phyloP scores from a whole-genome alignment of 164 flowering plant genomes.

The Stephania yunnanensis region DNA sequence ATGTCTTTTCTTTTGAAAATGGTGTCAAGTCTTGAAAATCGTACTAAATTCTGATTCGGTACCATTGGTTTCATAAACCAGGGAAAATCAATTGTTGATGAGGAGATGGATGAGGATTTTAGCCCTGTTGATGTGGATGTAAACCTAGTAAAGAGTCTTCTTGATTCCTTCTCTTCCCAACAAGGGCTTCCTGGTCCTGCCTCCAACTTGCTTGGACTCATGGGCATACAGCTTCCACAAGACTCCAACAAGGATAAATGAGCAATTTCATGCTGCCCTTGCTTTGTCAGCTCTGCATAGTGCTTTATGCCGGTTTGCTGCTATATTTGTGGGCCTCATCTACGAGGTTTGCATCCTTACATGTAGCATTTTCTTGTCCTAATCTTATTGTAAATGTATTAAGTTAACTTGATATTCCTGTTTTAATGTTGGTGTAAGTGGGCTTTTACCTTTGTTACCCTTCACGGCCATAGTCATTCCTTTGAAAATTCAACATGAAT shows the following conservation, averaged over 20 bases:
- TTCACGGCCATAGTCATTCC: background rate
- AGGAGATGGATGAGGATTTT: constrained; percentile 56
- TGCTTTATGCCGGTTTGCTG: background rate
- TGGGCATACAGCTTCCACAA: constrained; percentile 77
- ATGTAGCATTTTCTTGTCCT: background rate
- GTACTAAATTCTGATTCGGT: background rate
- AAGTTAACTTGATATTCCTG: background rate
- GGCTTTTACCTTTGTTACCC: background rate
- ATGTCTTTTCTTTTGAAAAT: background rate
- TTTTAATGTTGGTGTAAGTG: background rate
- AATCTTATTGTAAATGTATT: background rate
- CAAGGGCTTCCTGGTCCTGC: constrained; percentile 95
- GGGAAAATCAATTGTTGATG: constrained; percentile 46
- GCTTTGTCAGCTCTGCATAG: background rate
- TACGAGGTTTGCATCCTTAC: background rate
- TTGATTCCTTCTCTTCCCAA: constrained; percentile 89
- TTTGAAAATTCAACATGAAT: background rate
- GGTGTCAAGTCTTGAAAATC: background rate
- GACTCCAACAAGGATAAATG: constrained; percentile 49
- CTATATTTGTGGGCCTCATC: background rate
- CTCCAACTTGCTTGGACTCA: constrained; percentile 83
- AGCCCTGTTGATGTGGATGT: constrained; percentile 86
- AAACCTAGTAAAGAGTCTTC: constrained; percentile 82
- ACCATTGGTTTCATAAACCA: constrained; percentile 19
- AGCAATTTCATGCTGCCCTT: background rate